Evolutionary conservation across 257 asterid genomes (phyloP), one percentile per base, ranked within the genome.

Genomic region (Solanum sitiens): DNA sequence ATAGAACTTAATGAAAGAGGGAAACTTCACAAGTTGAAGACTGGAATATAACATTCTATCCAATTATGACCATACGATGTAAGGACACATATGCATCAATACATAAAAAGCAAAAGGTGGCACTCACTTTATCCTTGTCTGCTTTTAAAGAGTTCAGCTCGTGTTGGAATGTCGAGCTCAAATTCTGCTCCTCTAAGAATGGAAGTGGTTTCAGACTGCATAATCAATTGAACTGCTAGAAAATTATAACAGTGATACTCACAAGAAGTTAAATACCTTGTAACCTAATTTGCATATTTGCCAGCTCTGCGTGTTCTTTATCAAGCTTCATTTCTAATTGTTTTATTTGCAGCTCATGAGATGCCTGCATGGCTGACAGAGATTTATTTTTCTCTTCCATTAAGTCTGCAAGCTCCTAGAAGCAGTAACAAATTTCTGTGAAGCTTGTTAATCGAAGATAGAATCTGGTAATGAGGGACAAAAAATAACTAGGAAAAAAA

Each of bases 181-280:
- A 89, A 92, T 91, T 96, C 97, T 94, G 96, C 93, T 95, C 99
- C 93, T 95, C 99, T 97, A 91, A 80, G 89, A 89, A 88, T 89
- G 74, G 76, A 89, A 88, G 72, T 90, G 87, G 90, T 86, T 90
- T 93, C 93, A 92, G 89, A 65, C 37, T 45, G 77, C 71, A 63
- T 33, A 83, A 76, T 85, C 40, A 25, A 11, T 80, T 23, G 68
- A 84, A 59, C 14, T 53, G 20, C 40, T 16, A 65, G 53, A 16
- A 53, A 37, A 59, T 27, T 86, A 72, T 27, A 79, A 59, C 9
- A 35, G 35, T 10, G 15, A 47, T 72, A 25, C 27, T 89, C 83
- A 70, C 30, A 86, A 75, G 21, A 74, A 79, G 8, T 75, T 33
- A 84, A 70, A 59, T 91, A 96, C 99, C 98, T 94, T 95, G 94